phyloP scores from a whole-genome alignment of 163 green algal genomes.

The Scenedesmus sp. region DNA sequence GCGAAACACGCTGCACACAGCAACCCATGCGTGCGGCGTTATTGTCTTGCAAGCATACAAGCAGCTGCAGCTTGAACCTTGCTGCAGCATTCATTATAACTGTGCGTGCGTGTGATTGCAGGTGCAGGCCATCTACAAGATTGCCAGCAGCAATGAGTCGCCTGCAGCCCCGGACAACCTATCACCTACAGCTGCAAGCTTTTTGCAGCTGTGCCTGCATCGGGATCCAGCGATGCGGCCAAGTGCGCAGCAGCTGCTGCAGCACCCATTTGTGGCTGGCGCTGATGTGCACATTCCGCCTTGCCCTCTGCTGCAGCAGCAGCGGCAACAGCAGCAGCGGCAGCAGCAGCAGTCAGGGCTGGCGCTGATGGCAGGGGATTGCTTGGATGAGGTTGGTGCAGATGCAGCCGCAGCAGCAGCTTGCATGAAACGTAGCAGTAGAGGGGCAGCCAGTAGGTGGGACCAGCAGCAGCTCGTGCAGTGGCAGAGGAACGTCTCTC shows the following conservation, averaged over 20 bases:
- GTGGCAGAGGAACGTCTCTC: background rate
- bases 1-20: background rate
- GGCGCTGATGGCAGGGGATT: background rate
- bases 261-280: conserved; percentile 86
- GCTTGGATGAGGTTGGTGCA: background rate
- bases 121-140: conserved; percentile 88
- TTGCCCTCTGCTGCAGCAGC: background rate
- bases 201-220: conserved; percentile 90
- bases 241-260: conserved; percentile 80
- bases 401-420: conserved; percentile 1
- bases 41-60: background rate
- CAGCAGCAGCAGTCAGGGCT: background rate
- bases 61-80: background rate
- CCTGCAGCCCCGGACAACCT: conserved; percentile 83
- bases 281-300: conserved; percentile 19
- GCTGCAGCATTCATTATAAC: background rate
- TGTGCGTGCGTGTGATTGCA: conserved; percentile 73
- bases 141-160: conserved; percentile 82
- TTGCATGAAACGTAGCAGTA: background rate
- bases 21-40: background rate
- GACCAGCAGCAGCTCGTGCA: conserved; percentile 8
- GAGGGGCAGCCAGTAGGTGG: background rate
- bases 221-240: conserved; percentile 60
- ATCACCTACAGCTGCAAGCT: conserved; percentile 80
- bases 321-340: background rate